These are phyloP conservation scores for Arthrinium puccinioides DNA, from an alignment of 2,329 filamentous ascomycete genomes.

Conservation along the genomic window DNA sequence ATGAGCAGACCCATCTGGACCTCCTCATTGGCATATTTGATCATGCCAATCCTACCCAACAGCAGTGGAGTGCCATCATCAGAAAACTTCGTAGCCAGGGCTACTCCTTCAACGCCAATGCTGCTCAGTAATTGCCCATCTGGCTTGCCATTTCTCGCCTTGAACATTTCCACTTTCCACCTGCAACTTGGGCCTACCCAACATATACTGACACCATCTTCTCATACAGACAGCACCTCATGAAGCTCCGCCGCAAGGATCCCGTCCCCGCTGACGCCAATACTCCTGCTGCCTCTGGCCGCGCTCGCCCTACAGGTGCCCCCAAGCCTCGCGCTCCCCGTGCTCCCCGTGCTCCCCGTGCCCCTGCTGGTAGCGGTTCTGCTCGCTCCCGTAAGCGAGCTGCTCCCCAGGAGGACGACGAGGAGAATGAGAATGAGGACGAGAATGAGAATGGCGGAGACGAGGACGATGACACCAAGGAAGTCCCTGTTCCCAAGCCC, in stretches of 20 bases:
- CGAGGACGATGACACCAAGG: neutral
- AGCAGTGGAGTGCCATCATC: conserved; percentile 23
- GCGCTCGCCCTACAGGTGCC: neutral
- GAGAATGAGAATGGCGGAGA: neutral
- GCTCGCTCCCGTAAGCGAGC: too few relatives aligned
- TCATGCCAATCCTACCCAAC: conserved; percentile 25
- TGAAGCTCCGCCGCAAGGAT: conserved; percentile 28
- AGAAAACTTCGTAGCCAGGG: conserved; percentile 24
- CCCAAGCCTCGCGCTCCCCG: neutral
- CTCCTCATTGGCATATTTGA: conserved; percentile 30
- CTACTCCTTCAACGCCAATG: conserved; percentile 29
- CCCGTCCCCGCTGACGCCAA: neutral
- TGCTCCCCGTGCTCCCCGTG: too few relatives aligned
- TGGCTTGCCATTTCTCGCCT: neutral
- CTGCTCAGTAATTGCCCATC: conserved; percentile 28
- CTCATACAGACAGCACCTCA: conserved; percentile 34
- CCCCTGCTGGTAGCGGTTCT: too few relatives aligned
- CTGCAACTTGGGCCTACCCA: too few relatives aligned
- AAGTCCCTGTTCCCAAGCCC: neutral
- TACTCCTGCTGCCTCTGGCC: neutral
- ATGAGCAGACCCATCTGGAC: conserved; percentile 27
- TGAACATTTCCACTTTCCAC: too few relatives aligned
- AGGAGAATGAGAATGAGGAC: neutral
- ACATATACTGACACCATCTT: conserved; percentile 1
- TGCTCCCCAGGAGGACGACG: neutral